A percentile compares a stretch with the other conserved stretches of the same genome.
Conservation (phyloP, 495 filamentous ascomycete species). For the Staphylotrichum longicolle region DNA sequence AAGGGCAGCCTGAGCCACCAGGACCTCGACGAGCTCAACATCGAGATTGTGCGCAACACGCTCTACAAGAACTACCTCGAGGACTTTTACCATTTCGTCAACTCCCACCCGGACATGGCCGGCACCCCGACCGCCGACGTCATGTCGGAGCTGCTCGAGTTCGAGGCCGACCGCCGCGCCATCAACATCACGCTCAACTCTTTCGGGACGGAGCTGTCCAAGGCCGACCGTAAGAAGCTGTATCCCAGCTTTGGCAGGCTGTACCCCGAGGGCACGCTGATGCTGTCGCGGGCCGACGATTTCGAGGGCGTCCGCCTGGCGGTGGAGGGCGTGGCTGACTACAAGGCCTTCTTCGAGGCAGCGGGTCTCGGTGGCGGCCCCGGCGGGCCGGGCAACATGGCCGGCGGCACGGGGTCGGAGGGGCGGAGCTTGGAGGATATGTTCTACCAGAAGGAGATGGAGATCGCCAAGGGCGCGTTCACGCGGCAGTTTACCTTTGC, state of each 20-base stretch:
- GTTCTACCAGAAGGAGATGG: constrained; percentile 99
- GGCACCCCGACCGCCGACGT: constrained; percentile 90
- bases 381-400: constrained; percentile 77
- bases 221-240: constrained; percentile 90
- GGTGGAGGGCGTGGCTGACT: constrained; percentile 86
- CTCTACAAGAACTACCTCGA: constrained; percentile 99
- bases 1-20: constrained; percentile 91
- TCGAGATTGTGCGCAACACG: constrained; percentile 98
- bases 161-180: constrained; percentile 91
- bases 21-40: constrained; percentile 97
- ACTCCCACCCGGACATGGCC: constrained; percentile 74
- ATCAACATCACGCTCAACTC: constrained; percentile 99
- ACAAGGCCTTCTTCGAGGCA: constrained; percentile 91
- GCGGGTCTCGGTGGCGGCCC: constrained; percentile 77
- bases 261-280: constrained; percentile 90
- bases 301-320: constrained; percentile 89
- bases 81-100: constrained; percentile 92
- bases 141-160: constrained; percentile 92
- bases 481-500: constrained; percentile 94
- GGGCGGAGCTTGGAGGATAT: constrained; percentile 92
- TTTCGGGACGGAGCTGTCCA: constrained; percentile 94
- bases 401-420: constrained; percentile 68
- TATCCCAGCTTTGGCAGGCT: constrained; percentile 89
- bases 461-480: constrained; percentile 90
- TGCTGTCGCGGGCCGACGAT: constrained; percentile 94